Base-by-base conservation (phyloP, 2,329 filamentous ascomycete genomes). In the Neonectria punicea region DNA sequence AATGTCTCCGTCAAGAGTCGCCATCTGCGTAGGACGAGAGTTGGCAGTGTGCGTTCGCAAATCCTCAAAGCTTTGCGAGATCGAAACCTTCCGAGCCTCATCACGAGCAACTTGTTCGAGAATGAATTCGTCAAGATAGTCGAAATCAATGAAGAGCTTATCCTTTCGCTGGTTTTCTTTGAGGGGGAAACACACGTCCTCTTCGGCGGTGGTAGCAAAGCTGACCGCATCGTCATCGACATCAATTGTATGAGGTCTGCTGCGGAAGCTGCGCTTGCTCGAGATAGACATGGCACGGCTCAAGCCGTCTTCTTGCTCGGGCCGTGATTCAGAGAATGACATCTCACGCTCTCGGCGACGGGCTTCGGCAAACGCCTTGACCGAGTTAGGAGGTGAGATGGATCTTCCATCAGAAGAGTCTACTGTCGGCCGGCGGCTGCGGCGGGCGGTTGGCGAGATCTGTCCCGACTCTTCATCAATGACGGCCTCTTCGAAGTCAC, bases 361-460 rank as follows among this genome's bases (percentile, higher is more conserved):
- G 60, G 93, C 93, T 74, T 96, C 93, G 18, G 96, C 96, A 79
- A 99, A 99, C 4, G 96, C 96, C 79, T 98, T 97, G 56, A 99
- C 94, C 0, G 96, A 99, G 79, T 98, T 99, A 8, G 96, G 96
- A 11, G 95, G 95, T 6, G 96, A 98, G 2, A 88, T 83, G 1
- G 93, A 93, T 60, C 93, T 87, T 53, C 87, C 88, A 22, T 87
- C 86, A 25, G 82, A 78, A 1, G 87, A 87, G 34, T 85, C 85
- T 58, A 91, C 82, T 55, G 87, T 87, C 61, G 86, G 83, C 61
- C 87, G 85, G 16, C 88, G 87, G 63, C 80, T 82, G 41, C 81
- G 84, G 7, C 80, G 78, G 34, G 75, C 70, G 18, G 76, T 76
- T 7, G 81, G 81, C n/a, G 85, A 84, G 7, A 78, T 69, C 14